Percentiles rank a stretch among this genome's conserved stretches.
Conservation (phyloP, 75 land plant species). For the Isoetes taiwanensis region DNA sequence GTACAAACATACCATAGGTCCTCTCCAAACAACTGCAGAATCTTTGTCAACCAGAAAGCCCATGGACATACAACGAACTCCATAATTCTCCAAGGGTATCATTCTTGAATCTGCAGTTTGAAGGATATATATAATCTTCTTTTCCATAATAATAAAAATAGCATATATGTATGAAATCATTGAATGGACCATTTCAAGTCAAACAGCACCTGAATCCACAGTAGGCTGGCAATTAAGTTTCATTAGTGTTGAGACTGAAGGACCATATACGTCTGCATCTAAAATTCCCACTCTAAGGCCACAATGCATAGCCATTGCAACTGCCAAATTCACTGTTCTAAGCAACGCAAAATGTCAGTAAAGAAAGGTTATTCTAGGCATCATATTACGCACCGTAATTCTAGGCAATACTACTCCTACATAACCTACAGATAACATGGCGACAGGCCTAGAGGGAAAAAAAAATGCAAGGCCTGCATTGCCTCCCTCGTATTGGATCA, state of each 20-base stretch:
- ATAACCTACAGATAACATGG: no score
- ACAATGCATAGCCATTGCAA: constrained; percentile 76
- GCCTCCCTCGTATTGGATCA: no score
- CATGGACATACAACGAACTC: constrained; percentile 96
- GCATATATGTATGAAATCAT: no score
- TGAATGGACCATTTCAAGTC: no score
- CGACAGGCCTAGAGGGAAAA: no score
- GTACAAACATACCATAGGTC: constrained; percentile 82
- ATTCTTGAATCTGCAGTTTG: constrained; percentile 60
- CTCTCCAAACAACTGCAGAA: constrained; percentile 91
- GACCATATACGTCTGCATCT: constrained; percentile 97
- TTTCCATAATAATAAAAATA: no score
- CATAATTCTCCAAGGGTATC: constrained; percentile 86
- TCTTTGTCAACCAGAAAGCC: constrained; percentile 81
- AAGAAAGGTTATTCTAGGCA: no score
- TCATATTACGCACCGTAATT: no score
- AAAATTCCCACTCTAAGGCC: constrained; percentile 76
- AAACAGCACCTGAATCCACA: constrained; percentile 74
- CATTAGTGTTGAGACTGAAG: constrained; percentile 94
- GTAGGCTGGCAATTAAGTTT: constrained; percentile 69
- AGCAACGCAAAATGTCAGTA: no score
- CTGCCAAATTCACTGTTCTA: constrained; percentile 98
- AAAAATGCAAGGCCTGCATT: no score
- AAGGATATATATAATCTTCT: constrained; percentile 6
- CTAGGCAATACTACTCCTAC: no score